phyloP scores from a whole-genome alignment of 2,329 filamentous ascomycete species.

The Hypoxylon sp. region DNA sequence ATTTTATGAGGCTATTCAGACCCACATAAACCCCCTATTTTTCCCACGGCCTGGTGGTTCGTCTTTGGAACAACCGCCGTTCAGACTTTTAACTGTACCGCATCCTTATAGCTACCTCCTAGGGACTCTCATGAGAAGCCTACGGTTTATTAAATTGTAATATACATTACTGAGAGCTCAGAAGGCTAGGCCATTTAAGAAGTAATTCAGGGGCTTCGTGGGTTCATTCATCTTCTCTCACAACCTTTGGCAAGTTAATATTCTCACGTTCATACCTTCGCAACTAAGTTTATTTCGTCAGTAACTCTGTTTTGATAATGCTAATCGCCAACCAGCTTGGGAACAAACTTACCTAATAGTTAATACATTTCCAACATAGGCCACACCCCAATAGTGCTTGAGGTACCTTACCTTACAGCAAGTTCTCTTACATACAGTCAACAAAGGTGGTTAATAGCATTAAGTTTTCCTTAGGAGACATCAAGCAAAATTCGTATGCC shows the following conservation, averaged over 20 bases:
- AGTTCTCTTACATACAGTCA: too few species aligned
- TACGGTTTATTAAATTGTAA: not conserved
- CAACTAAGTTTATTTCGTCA: too few species aligned
- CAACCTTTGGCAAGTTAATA: not conserved
- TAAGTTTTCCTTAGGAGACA: too few species aligned
- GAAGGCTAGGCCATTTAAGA: not conserved
- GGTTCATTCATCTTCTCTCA: not conserved
- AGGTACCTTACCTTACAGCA: too few species aligned
- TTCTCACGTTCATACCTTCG: not conserved
- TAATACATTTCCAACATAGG: not conserved
- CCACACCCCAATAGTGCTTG: too few species aligned
- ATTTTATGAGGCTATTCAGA: not conserved
- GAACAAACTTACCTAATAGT: not conserved
- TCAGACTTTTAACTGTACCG: not conserved
- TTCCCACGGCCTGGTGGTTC: not conserved
- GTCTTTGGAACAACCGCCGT: not conserved
- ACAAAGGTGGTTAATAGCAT: too few species aligned
- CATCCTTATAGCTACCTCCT: not conserved
- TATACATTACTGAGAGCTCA: not conserved
- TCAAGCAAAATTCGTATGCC: too few species aligned
- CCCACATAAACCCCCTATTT: conserved; percentile 3
- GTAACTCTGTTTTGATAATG: too few species aligned
- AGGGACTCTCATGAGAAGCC: not conserved
- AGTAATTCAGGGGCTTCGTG: not conserved
- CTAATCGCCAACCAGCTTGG: not conserved